These are phyloP conservation scores for Climacium dendroides DNA, from an alignment of 225 moss, liverwort and hornwort species.

Conservation along the genomic window DNA sequence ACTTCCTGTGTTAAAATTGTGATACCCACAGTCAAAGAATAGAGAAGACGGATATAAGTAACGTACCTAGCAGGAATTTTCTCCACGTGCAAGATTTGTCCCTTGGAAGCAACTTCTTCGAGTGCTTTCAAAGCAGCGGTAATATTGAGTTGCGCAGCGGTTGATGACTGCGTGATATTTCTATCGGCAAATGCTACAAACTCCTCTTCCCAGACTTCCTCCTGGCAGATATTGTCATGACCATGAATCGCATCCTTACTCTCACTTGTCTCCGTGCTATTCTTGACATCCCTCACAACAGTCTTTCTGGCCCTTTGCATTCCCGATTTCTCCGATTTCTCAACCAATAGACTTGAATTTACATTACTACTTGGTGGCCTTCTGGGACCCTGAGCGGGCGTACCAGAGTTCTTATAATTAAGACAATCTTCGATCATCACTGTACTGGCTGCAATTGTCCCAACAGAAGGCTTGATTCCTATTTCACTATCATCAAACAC, in stretches of 20 bases:
- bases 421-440: not conserved
- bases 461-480: not conserved
- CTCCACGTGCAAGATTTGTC: conserved; percentile 51
- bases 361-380: not conserved
- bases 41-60: not conserved
- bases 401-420: not conserved
- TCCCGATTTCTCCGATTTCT: not conserved
- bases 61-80: conserved; percentile 31
- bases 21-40: not conserved
- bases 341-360: not conserved
- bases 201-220: conserved; percentile 22
- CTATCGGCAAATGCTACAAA: conserved; percentile 2
- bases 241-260: not conserved
- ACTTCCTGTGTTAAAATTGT: not conserved
- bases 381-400: not conserved
- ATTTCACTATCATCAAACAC: not conserved
- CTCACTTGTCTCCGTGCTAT: conserved; percentile 26
- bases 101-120: conserved; percentile 29
- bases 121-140: conserved; percentile 23
- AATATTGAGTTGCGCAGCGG: not conserved
- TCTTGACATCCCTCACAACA: conserved; percentile 24
- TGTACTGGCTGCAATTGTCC: not conserved
- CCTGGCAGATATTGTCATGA: not conserved
- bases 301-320: not conserved
- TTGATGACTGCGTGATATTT: not conserved